Conservation (phyloP, 345 rosid species). For the Hevea brasiliensis region DNA sequence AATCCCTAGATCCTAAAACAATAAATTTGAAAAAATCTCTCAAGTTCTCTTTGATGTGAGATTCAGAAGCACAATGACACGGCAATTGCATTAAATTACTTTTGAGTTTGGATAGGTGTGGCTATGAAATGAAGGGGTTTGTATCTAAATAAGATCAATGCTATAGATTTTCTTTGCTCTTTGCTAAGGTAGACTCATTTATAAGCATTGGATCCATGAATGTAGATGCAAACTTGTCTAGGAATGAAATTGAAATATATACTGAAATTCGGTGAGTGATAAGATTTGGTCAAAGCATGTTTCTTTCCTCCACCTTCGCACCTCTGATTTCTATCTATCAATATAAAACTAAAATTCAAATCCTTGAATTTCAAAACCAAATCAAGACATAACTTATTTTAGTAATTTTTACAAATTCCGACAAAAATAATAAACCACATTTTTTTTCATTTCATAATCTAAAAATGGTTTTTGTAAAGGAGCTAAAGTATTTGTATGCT, state of each 20-base stretch:
- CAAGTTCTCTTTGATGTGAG: not conserved
- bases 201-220: not conserved
- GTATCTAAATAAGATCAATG: not conserved
- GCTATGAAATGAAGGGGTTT: not conserved
- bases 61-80: not conserved
- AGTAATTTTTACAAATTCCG: not conserved
- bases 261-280: not conserved
- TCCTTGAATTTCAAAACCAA: not conserved
- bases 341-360: not conserved
- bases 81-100: not conserved
- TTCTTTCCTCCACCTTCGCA: not conserved
- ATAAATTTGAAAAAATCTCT: not conserved
- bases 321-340: not conserved
- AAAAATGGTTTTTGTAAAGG: too few species aligned
- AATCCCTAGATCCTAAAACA: not conserved
- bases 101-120: not conserved
- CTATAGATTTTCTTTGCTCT: not conserved
- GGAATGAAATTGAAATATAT: not conserved
- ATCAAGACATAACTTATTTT: not conserved
- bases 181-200: too few species aligned
- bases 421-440: not conserved
- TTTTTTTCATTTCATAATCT: too few species aligned
- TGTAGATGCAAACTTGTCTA: not conserved
- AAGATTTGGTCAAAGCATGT: not conserved
- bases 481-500: too few species aligned